These are phyloP conservation scores for Arthrobotrys conoides DNA, from an alignment of 2,329 filamentous ascomycete genomes.

Conservation along the genomic window DNA sequence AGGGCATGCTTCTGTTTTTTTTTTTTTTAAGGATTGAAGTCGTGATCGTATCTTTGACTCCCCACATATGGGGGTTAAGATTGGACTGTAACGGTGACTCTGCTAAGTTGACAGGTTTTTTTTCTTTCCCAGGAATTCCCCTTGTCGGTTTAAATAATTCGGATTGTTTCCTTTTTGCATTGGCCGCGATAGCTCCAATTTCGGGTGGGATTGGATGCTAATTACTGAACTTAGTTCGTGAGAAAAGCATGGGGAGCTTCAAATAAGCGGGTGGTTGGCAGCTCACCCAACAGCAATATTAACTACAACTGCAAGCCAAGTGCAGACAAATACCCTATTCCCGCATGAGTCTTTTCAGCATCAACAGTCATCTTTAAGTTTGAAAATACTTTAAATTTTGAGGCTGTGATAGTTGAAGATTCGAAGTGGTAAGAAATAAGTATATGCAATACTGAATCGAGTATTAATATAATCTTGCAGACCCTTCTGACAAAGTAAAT, in stretches of 20 bases:
- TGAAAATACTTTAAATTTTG: neutral
- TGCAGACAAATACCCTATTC: neutral
- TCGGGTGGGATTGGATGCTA: constrained; percentile 35
- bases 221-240: constrained; percentile 4
- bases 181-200: constrained; percentile 49
- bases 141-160: constrained; percentile 1
- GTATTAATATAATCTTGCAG: constrained; percentile 2
- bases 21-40: neutral
- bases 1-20: neutral
- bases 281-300: no score
- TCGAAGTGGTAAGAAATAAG: no score
- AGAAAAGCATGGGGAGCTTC: constrained; percentile 21
- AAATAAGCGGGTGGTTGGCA: constrained; percentile 44
- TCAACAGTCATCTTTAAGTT: no score
- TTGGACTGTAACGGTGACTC: constrained; percentile 11
- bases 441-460: neutral
- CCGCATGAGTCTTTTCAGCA: neutral
- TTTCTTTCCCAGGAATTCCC: constrained; percentile 10
- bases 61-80: neutral
- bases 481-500: constrained; percentile 19
- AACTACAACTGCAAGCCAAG: neutral
- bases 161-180: constrained; percentile 47
- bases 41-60: neutral
- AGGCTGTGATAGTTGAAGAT: no score
- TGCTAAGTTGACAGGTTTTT: constrained; percentile 1